phyloP scores from a whole-genome alignment of 805 yeast genomes.

The Candida yuanshanica region DNA sequence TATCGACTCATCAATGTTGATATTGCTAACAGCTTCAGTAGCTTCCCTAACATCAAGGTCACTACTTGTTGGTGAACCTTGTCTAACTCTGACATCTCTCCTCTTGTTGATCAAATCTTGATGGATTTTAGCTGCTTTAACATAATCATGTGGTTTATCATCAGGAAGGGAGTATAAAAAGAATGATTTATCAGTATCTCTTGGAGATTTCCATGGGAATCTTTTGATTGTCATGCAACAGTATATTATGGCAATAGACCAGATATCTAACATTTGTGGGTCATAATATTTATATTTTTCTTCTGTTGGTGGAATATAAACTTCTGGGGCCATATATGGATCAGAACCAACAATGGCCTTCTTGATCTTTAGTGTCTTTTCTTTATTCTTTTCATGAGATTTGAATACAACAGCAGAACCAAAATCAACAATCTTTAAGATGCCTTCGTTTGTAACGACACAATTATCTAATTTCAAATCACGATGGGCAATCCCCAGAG shows the following conservation, averaged over 20 bases:
- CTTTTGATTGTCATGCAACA: conserved; percentile 84
- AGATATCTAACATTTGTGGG: conserved; percentile 73
- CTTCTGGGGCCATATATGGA: conserved; percentile 85
- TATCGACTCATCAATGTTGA: conserved; percentile 11
- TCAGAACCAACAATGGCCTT: conserved; percentile 66
- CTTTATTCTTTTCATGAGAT: conserved; percentile 56
- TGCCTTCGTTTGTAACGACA: conserved; percentile 68
- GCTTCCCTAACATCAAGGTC: conserved; percentile 12
- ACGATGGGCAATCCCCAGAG: conserved; percentile 76
- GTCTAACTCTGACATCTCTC: conserved; percentile 36
- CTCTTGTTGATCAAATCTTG: conserved; percentile 56
- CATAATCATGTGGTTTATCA: conserved; percentile 73
- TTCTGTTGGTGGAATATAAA: conserved; percentile 38
- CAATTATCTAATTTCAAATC: conserved; percentile 82
- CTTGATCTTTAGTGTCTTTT: conserved; percentile 24
- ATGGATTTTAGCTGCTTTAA: conserved; percentile 66
- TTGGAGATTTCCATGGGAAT: conserved; percentile 86
- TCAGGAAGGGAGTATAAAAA: conserved; percentile 59
- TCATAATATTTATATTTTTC: conserved; percentile 37
- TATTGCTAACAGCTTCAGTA: conserved; percentile 12
- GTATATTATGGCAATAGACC: conserved; percentile 81
- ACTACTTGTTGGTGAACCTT: neutral
- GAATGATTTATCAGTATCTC: conserved; percentile 62
- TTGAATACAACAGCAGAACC: conserved; percentile 81
- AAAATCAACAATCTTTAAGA: conserved; percentile 73